Evolutionary conservation across 1,284 basidiomycete species (phyloP), one percentile per base, ranked within the genome.

Genomic region (Ganoderma sinense): DNA sequence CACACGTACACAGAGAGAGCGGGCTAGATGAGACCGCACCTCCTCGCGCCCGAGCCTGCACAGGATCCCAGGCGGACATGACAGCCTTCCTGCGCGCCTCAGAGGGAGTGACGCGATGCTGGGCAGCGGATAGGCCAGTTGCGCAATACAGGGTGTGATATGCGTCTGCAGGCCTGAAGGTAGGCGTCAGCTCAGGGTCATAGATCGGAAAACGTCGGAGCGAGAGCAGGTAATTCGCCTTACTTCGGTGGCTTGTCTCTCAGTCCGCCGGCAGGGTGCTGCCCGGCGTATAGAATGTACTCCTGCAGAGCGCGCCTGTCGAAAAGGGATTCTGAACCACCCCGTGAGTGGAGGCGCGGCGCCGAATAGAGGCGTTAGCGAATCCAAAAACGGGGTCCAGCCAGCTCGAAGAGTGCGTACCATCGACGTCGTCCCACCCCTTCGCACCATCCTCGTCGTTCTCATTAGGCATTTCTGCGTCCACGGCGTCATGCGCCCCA

Each of bases 231-330:
- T 40, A 16, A 43, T 23, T 4, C 76, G n/a, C 78, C 71, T 20
- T 80, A 94, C 92, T 98, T 98, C 59, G 94, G 94, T 13, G 97
- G 98, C 79, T 99, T 99, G 80, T 99, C 97, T 14, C 96, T 86
- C 65, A 99, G 82, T 11, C 97, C 97, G 16, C 97, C 97, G 0
- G 89, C 85, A 0, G 91, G 89, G 71, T 92, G 88, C 78, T 99
- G 98, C 0, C 93, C 96, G 7, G 94, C 95, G 67, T 91, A 88
- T 2, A 98, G 84, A 62, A 98, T 88, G 78, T 96, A 99, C 76
- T 95, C 90, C 78, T 99, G 96, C 29, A 99, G 81, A 0, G 95
- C 95, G 33, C 86, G 83, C 29, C 89, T 84, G 76, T 92, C 85
- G 77, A 85, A 85, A 39, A 86, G 64, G 29, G 86, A 82, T 69